A percentile compares a stretch with the other conserved stretches of the same genome.
phyloP scores from a whole-genome alignment of 768 basidiomycete genomes.

The Suillus americanus region DNA sequence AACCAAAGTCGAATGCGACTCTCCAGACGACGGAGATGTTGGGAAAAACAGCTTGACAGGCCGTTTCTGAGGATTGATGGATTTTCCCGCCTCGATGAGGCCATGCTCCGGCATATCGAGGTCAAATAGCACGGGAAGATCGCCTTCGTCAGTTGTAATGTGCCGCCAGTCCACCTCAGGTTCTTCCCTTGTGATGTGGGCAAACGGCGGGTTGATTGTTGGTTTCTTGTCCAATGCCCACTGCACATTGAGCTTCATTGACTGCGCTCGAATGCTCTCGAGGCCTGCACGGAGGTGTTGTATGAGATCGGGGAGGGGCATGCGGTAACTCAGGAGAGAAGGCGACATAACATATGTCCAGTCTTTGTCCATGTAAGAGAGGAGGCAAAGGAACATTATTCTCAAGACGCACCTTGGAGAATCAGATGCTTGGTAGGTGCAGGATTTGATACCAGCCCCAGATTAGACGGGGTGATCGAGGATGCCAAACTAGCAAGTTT shows the following conservation, averaged over 20 bases:
- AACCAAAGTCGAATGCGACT: neutral
- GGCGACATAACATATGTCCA: constrained; percentile 32
- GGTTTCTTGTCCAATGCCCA: neutral
- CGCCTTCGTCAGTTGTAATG: neutral
- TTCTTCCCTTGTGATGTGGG: neutral
- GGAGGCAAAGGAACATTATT: too few species aligned
- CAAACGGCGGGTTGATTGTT: neutral
- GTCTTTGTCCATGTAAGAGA: constrained; percentile 10
- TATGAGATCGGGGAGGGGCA: constrained; percentile 23
- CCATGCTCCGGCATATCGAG: neutral
- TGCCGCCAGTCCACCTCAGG: neutral
- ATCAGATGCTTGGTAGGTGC: constrained; percentile 5
- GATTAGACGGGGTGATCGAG: neutral
- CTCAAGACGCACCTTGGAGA: constrained; percentile 17
- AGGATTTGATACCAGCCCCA: neutral
- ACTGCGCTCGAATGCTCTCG: constrained; percentile 10
- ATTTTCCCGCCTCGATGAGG: neutral
- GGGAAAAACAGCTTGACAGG: neutral
- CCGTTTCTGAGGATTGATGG: neutral
- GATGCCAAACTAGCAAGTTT: neutral
- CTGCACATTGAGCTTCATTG: neutral
- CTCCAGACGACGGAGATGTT: neutral
- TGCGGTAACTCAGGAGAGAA: constrained; percentile 21
- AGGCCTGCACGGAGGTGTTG: constrained; percentile 23
- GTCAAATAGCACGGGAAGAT: neutral